Evolutionary conservation across 1,284 basidiomycete species (phyloP).

Genomic region (Boletus smithii): DNA sequence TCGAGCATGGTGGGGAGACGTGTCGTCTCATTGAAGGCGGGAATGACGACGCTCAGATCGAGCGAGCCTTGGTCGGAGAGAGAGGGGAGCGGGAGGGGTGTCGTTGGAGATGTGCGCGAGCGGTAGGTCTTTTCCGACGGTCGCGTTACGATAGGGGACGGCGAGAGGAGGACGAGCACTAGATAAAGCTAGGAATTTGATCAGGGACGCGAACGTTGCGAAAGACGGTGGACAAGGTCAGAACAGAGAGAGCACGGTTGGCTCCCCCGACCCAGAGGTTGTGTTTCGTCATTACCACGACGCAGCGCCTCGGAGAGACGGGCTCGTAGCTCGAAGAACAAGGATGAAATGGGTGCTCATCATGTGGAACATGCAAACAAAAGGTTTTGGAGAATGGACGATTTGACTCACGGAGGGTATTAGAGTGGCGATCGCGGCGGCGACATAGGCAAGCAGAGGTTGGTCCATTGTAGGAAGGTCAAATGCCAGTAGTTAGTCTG

Average conservation of each 20-base stretch:
- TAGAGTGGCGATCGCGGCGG: slow-evolving; percentile 18
- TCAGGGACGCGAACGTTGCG: slow-evolving; percentile 20
- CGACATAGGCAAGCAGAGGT: slow-evolving; percentile 18
- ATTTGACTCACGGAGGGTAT: slow-evolving; percentile 31
- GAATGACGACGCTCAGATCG: slow-evolving; percentile 79
- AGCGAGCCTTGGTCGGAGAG: slow-evolving; percentile 52
- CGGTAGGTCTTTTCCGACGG: slow-evolving; percentile 66
- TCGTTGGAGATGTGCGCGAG: slow-evolving; percentile 47
- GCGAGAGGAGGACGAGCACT: slow-evolving; percentile 64
- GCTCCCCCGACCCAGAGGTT: slow-evolving; percentile 43
- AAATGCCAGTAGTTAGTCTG: neutral
- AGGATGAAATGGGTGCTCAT: slow-evolving; percentile 80
- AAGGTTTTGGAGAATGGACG: neutral
- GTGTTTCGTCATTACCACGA: slow-evolving; percentile 60
- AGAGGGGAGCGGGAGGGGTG: slow-evolving; percentile 49
- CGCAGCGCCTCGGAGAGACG: slow-evolving; percentile 44
- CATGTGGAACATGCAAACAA: slow-evolving; percentile 30
- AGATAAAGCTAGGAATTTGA: slow-evolving; percentile 51
- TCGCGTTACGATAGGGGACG: slow-evolving; percentile 57
- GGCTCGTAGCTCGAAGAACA: slow-evolving; percentile 81
- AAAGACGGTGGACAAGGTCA: slow-evolving; percentile 13
- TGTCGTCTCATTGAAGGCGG: slow-evolving; percentile 85
- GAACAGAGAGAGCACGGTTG: slow-evolving; percentile 34
- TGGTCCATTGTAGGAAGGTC: slow-evolving; percentile 25
- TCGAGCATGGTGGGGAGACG: slow-evolving; percentile 82